phyloP scores from a whole-genome alignment of 345 rosid species.

The Aquilaria sinensis region DNA sequence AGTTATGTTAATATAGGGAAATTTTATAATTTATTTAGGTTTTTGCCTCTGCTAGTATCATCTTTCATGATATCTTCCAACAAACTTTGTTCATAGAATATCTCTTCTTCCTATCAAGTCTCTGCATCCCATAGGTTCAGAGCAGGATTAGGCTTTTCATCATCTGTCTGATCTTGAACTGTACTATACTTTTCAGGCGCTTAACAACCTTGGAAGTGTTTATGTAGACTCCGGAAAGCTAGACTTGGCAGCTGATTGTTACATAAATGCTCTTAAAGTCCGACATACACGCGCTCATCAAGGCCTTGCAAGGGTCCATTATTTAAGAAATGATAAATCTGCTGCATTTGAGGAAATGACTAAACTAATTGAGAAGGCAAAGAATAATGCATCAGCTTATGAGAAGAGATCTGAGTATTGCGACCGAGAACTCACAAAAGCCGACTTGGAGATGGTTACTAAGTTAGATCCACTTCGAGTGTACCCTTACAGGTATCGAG shows the following conservation, averaged over 20 bases:
- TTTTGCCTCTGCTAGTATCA: no score
- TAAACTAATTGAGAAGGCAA: constrained; percentile 75
- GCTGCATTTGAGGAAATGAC: constrained; percentile 94
- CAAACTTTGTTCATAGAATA: background rate
- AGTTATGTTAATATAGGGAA: no score
- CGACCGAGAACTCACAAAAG: constrained; percentile 80
- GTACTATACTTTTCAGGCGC: constrained; percentile 50
- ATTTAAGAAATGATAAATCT: constrained; percentile 60
- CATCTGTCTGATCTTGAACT: constrained; percentile 2
- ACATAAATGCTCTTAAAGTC: constrained; percentile 86
- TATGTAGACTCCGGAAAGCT: constrained; percentile 64
- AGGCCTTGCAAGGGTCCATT: constrained; percentile 95
- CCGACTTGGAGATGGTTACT: constrained; percentile 93
- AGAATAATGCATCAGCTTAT: constrained; percentile 88
- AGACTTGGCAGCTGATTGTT: constrained; percentile 92
- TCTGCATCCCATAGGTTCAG: background rate
- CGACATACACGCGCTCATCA: constrained; percentile 97
- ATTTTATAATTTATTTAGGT: no score
- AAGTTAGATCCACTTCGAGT: constrained; percentile 90
- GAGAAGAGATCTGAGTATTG: constrained; percentile 98
- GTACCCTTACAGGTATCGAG: constrained; percentile 93
- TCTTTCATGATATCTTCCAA: no score
- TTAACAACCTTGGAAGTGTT: constrained; percentile 96
- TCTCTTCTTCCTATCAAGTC: background rate
- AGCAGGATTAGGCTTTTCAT: background rate